Conservation (phyloP, 1,284 basidiomycete genomes). For the Leucoagaricus sp. region DNA sequence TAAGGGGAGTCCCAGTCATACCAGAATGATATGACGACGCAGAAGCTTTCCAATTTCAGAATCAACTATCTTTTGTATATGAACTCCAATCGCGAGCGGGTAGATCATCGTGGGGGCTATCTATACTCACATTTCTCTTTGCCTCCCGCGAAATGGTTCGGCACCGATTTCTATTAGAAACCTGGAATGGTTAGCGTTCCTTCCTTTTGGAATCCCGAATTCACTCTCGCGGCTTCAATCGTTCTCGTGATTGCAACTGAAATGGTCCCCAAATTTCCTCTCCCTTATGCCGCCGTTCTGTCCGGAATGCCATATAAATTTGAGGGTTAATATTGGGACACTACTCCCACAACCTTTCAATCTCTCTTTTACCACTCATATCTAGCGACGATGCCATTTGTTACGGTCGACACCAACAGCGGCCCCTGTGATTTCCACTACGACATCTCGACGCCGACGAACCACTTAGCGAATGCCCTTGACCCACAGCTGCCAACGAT, state of each 20-base stretch:
- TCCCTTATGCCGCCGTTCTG: not conserved
- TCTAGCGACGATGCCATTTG: slow-evolving; percentile 30
- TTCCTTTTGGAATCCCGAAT: not conserved
- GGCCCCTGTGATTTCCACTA: slow-evolving; percentile 36
- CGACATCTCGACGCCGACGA: slow-evolving; percentile 37
- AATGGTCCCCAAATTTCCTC: not conserved
- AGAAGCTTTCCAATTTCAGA: too few relatives aligned
- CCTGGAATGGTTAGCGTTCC: not conserved
- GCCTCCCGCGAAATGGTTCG: not conserved
- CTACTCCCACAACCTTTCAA: not conserved
- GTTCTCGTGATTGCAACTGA: not conserved
- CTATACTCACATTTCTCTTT: not conserved
- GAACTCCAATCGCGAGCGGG: too few relatives aligned
- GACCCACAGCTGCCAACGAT: slow-evolving; percentile 35
- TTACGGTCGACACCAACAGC: slow-evolving; percentile 30
- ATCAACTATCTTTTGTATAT: too few relatives aligned
- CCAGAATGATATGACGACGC: too few relatives aligned
- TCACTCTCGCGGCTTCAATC: too few relatives aligned
- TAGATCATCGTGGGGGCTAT: too few relatives aligned
- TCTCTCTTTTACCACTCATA: not conserved
- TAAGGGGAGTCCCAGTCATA: too few relatives aligned
- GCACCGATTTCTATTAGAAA: not conserved
- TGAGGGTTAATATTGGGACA: not conserved
- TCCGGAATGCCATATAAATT: not conserved
- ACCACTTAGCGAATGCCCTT: slow-evolving; percentile 28